Base-by-base conservation (phyloP, 176 grass and related monocot species). In the bread wheat (Triticum aestivum) region DNA sequence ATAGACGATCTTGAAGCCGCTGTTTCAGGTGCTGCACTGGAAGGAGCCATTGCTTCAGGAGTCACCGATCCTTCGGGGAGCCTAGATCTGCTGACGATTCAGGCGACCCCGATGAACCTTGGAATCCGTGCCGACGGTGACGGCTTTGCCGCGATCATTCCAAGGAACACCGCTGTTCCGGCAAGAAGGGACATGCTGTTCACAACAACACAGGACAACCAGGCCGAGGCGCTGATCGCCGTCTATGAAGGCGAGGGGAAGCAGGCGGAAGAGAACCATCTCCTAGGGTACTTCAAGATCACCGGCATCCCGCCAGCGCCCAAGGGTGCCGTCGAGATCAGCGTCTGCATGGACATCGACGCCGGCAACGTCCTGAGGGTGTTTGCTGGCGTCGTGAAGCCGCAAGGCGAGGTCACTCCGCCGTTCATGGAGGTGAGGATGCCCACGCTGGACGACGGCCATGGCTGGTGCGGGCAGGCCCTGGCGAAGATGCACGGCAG, bases 321-420 rank as follows among this genome's bases (percentile, higher is more conserved):
- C 0, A 95, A 91, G 66, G 93, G 88, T n/a, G 20, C 65, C 1
- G 88, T 80, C 4, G 90, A 95, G 15, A 89, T 95, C 61, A 91
- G 81, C 78, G 84, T 92, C 2, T 86, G 88, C 88, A 95, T 95
- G 90, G 90, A 95, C 71, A 95, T 95, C 37, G 90, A 95, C 7
- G 88, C 93, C 3, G 6, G 77, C 26, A 89, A 89, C 64, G 77
- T 85, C 10, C 88, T 95, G 62, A 84, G 90, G 54, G 84, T 95
- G 24, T 91, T 92, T 1, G 86, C 72, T 6, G 90, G 93, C 5
- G 72, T 88, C 1, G 37, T 92, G 8, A 77, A 75, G 52, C 83
- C 77, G 1, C 88, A 90, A 3, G 79, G 69, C 14, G 64, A 42
- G 69, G 61, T 54, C 1, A 52, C 78, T 54, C 81, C 64, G 0